Base-by-base conservation (phyloP, 768 basidiomycete species). In the Amanita pallidorosea region DNA sequence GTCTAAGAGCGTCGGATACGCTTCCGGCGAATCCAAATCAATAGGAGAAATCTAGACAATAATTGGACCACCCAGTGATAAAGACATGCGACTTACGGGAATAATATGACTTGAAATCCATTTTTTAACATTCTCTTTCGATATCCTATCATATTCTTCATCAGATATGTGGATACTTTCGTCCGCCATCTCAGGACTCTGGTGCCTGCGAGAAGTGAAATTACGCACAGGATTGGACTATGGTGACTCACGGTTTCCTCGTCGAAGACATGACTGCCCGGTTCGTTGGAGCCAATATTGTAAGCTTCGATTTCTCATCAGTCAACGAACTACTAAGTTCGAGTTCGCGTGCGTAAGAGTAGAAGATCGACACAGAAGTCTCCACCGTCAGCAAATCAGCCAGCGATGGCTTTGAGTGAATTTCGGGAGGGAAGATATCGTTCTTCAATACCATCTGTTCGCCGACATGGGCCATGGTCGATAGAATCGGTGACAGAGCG, bases 71-170 rank as follows among this genome's bases (percentile, higher is more conserved):
- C 18, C 37, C 8, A 2, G 27, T 22, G 4, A 11, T 34, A 45
- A 18, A 25, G 40, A 34, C n/a, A 18, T 15, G 17, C 27, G 48
- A 55, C 67, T 20, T 61, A 92, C 91, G 5, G 89, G 85, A 48
- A 95, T 76, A 53, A 94, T 80, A 59, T 93, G 92, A 2, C 83
- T 83, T 1, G 81, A 79, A 0, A 94, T 74, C 87, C 91, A 95
- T 46, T 72, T 73, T 57, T 83, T 76, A 11, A 94, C 85, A 57
- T 91, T 88, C 56, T 65, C 67, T 65, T 70, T 81, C 6, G 81
- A 77, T 41, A 59, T 61, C 9, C 66, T 65, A 51, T 91, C 83
- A 35, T 76, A 80, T 56, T 88, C 79, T 49, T 81, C 67, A 51
- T 89, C 82, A 2, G 82, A 72, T 8, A 89, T 71, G n/a, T 73